Evolutionary conservation across 2,329 filamentous ascomycete species (phyloP), one percentile per base, ranked within the genome.

Genomic region (Claviceps arundinis): DNA sequence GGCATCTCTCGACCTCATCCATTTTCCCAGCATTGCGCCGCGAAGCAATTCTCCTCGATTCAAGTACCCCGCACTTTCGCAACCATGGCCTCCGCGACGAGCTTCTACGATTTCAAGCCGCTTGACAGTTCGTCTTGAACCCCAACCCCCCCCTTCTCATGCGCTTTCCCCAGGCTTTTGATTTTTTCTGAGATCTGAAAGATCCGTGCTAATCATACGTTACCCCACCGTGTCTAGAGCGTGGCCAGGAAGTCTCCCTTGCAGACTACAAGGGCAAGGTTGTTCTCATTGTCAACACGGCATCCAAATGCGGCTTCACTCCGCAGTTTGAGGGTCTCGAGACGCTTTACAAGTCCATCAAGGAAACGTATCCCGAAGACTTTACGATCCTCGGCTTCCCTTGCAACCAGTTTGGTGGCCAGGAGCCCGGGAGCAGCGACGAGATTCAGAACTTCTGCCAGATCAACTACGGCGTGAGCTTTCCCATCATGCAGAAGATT

Each of bases 241-340:
- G 82, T 67, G 89, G 89, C 68, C 65, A 80, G 52, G 78, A 85
- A 59, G 84, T 84, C 65, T 74, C 82, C 54, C 77, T 97, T 58
- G 65, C 73, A 59, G 70, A 83, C 56, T 87, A 89, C 73, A 82
- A 87, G 68, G 87, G 85, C 78, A 97, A 97, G 72, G 91, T 97
- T 60, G 81, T 97, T 61, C 84, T 98, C 55, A 77, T 95, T 63
- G 89, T 98, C 73, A 98, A 98, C 81, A 96, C 91, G 1, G 93
- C 93, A 60, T 95, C 88, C 68, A 96, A 97, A 76, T 98, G 93
- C 76, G 91, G 93, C 68, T 97, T 97, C 81, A 97, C 93, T 2
- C 89, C 89, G 13, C 93, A 98, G 72, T 96, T 93, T 71, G 83
- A 80, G 57, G 88, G 87, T 37, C 86, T 98, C 50, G 90, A 98